Evolutionary conservation across 2,329 filamentous ascomycete genomes (phyloP).

Genomic region (Venturia carpophila): DNA sequence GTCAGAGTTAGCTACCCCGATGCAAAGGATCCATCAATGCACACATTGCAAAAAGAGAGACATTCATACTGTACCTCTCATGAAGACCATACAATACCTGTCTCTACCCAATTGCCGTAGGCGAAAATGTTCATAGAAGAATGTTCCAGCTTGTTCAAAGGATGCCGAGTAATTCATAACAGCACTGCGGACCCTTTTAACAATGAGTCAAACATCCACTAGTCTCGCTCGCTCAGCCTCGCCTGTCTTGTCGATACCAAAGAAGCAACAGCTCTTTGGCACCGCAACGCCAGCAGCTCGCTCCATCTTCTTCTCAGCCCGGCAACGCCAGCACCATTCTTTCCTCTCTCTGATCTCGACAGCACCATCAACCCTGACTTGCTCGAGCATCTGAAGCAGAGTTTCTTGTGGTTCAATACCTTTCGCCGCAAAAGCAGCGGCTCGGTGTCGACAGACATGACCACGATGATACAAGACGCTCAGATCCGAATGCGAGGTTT

Average conservation of each 20-base stretch:
- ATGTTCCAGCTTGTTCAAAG: too few relatives aligned
- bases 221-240: not conserved
- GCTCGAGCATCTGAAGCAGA: not conserved
- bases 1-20: not conserved
- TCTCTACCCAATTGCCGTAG: too few relatives aligned
- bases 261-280: not conserved
- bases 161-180: not conserved
- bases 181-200: not conserved
- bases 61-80: not conserved
- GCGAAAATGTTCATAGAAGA: not conserved
- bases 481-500: constrained; percentile 1
- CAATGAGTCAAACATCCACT: not conserved
- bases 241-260: not conserved
- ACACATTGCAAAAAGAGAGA: not conserved
- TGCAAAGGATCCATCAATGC: not conserved
- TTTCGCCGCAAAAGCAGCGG: not conserved
- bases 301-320: not conserved
- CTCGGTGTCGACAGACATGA: constrained; percentile 10
- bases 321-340: constrained; percentile 9
- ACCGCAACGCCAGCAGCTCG: not conserved
- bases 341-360: constrained; percentile 9
- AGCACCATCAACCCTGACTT: constrained; percentile 9
- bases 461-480: constrained; percentile 3
- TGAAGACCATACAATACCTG: not conserved
- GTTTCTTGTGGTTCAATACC: not conserved